Evolutionary conservation across 805 yeast species (phyloP).

Genomic region (Saturnispora kantuleensis): DNA sequence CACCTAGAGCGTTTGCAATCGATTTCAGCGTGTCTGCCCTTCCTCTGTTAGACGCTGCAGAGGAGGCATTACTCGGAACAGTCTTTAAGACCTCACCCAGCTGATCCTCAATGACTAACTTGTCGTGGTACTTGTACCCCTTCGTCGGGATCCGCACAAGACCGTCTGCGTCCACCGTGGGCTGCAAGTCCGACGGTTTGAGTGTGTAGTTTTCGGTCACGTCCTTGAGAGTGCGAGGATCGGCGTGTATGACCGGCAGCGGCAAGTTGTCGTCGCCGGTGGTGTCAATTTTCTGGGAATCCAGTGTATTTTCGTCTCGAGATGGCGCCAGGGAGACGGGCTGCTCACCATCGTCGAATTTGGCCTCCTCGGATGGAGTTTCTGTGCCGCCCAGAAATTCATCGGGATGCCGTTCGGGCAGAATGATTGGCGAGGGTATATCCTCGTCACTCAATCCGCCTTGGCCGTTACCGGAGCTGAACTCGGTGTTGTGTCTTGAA

Average conservation of each 20-base stretch:
- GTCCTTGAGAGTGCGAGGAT: constrained; percentile 11
- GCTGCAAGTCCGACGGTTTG: constrained; percentile 21
- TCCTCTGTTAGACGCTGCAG: constrained; percentile 4
- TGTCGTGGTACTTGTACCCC: constrained; percentile 61
- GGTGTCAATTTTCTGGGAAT: constrained; percentile 8
- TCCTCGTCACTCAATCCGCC: not conserved
- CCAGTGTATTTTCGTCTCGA: constrained; percentile 12
- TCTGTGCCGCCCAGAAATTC: not conserved
- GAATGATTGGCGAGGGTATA: not conserved
- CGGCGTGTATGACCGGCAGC: constrained; percentile 10
- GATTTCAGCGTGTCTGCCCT: constrained; percentile 10
- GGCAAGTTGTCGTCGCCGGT: not conserved
- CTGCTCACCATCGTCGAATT: not conserved
- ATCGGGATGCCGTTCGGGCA: not conserved
- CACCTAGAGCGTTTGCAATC: constrained; percentile 9
- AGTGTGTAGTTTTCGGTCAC: constrained; percentile 15
- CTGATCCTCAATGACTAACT: constrained; percentile 68
- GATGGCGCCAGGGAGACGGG: constrained; percentile 9
- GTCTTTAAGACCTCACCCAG: constrained; percentile 72
- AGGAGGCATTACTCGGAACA: constrained; percentile 24
- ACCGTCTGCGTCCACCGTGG: constrained; percentile 27
- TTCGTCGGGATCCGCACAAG: constrained; percentile 26
- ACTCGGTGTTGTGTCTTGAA: constrained; percentile 9
- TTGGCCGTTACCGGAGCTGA: constrained; percentile 1
- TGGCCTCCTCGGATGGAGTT: not conserved